Conservation (phyloP, 176 grass and related monocot genomes). For the Triticum dicoccoides region DNA sequence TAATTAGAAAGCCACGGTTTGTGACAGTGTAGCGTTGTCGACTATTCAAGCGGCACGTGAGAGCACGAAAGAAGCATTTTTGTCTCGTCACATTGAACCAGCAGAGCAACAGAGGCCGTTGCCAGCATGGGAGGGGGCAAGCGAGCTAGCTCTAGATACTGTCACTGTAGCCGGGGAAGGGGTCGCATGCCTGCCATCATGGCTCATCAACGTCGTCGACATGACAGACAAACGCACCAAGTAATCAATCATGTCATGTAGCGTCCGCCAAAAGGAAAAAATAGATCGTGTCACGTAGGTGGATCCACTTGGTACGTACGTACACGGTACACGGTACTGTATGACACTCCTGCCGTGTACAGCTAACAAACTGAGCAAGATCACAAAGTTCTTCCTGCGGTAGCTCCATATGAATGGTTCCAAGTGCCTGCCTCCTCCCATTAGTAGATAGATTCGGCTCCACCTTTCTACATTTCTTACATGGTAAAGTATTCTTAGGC, state of each 20-base stretch:
- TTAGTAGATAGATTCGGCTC: not conserved
- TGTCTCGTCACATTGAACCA: not conserved
- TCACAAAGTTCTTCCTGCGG: not conserved
- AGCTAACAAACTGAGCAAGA: not conserved
- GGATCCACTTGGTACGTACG: not conserved
- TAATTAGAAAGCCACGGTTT: not conserved
- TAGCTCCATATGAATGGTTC: not conserved
- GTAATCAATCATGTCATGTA: not conserved
- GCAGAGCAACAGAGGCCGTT: not conserved
- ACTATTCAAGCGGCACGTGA: not conserved
- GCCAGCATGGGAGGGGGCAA: constrained; percentile 16
- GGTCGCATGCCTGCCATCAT: not conserved
- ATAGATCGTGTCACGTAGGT: not conserved
- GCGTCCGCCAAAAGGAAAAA: not conserved
- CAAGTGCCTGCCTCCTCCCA: not conserved
- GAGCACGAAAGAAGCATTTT: not conserved
- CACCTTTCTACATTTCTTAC: not conserved
- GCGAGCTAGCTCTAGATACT: not conserved
- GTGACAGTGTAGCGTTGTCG: not conserved
- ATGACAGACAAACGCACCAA: not conserved
- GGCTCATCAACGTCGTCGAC: not conserved
- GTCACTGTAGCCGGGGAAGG: not conserved
- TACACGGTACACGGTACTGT: not conserved
- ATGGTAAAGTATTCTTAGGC: not conserved
- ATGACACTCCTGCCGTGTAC: not conserved